These are phyloP conservation scores for Trametes cingulata DNA, from an alignment of 768 basidiomycete genomes.

Conservation along the genomic window DNA sequence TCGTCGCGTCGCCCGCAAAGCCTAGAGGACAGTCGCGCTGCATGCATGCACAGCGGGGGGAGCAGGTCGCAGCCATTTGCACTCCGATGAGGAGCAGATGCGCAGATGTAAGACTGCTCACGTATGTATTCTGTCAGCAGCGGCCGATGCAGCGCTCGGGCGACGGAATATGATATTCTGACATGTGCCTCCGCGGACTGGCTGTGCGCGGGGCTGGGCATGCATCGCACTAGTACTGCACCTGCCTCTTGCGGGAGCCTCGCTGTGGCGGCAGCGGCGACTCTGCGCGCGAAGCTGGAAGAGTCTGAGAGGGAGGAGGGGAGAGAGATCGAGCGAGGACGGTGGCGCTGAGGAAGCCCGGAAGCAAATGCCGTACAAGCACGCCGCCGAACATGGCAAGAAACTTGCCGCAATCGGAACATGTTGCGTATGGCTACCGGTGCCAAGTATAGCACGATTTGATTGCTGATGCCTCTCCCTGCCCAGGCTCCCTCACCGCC, in stretches of 20 bases:
- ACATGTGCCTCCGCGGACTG: background rate
- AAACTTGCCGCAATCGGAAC: slow-evolving; percentile 18
- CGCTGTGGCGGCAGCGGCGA: background rate
- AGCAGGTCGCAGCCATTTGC: background rate
- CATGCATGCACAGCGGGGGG: background rate
- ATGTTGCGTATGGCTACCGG: slow-evolving; percentile 15
- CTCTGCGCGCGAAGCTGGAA: background rate
- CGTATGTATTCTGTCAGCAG: slow-evolving; percentile 4
- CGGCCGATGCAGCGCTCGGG: slow-evolving; percentile 2
- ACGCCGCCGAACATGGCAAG: slow-evolving; percentile 15
- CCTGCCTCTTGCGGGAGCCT: background rate
- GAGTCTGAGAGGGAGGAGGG: background rate
- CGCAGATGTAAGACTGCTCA: background rate
- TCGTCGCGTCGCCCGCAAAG: background rate
- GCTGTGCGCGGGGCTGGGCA: background rate
- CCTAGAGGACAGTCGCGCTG: background rate
- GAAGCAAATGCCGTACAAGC: slow-evolving; percentile 15
- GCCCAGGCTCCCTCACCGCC: background rate
- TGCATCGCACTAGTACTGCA: background rate
- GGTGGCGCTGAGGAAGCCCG: slow-evolving; percentile 18
- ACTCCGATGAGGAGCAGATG: background rate
- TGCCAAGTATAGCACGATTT: slow-evolving; percentile 20
- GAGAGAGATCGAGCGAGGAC: slow-evolving; percentile 10
- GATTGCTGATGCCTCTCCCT: slow-evolving; percentile 13
- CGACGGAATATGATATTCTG: background rate